A percentile compares a stretch with the other conserved stretches of the same genome.
Evolutionary conservation across 352 stramenopile genomes (phyloP).

Genomic region (Phytophthora multivora): DNA sequence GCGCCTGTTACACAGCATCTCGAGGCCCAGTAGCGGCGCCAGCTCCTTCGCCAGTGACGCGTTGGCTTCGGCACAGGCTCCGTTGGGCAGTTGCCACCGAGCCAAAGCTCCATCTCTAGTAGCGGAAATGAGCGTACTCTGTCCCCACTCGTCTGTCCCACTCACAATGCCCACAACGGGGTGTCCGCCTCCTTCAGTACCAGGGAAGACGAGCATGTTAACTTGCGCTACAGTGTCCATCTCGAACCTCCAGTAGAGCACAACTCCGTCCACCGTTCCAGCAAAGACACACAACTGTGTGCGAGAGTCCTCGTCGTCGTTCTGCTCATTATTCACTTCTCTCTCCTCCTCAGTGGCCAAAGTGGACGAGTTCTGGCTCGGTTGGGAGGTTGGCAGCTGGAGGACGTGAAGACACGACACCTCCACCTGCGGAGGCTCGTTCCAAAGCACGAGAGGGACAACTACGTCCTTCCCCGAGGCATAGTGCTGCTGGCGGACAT

Average conservation of each 20-base stretch:
- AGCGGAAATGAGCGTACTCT: constrained; percentile 71
- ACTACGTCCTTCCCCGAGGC: constrained; percentile 48
- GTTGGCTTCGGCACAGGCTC: constrained; percentile 60
- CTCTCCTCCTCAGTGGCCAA: constrained; percentile 38
- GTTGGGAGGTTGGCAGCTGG: constrained; percentile 62
- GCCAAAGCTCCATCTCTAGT: constrained; percentile 58
- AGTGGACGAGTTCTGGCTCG: constrained; percentile 66
- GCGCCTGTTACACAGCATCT: constrained; percentile 75
- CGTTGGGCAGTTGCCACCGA: constrained; percentile 73
- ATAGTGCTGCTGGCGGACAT: constrained; percentile 9
- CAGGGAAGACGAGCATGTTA: constrained; percentile 62
- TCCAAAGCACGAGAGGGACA: constrained; percentile 77
- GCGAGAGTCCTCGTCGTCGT: constrained; percentile 38
- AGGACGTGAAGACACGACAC: constrained; percentile 68
- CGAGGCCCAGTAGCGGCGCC: constrained; percentile 64
- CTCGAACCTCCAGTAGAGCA: constrained; percentile 80
- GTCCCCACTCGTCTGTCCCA: constrained; percentile 78
- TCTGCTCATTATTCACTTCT: constrained; percentile 34
- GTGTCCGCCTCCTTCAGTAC: constrained; percentile 15
- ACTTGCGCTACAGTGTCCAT: constrained; percentile 64
- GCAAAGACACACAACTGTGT: constrained; percentile 73
- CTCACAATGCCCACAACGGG: constrained; percentile 66
- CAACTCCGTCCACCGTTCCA: constrained; percentile 61
- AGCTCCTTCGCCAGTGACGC: constrained; percentile 58
- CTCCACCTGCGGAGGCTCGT: constrained; percentile 51